These are phyloP conservation scores for Sporormia fimetaria DNA, from an alignment of 495 filamentous ascomycete genomes.

Conservation along the genomic window DNA sequence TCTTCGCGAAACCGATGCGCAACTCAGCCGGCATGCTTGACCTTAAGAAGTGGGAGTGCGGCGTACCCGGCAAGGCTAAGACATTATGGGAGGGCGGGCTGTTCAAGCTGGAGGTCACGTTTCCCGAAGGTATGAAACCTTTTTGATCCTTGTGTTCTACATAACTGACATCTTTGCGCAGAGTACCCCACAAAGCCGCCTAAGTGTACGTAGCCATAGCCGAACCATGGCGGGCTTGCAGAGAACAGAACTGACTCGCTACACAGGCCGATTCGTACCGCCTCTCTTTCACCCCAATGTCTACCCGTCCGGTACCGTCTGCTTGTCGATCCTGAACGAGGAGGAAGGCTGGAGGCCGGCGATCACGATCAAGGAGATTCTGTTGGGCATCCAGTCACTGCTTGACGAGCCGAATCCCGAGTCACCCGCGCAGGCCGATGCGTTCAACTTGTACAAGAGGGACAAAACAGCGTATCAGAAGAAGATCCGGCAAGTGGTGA, in stretches of 20 bases:
- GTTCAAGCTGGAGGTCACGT: slow-evolving; percentile 85
- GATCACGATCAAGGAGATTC: slow-evolving; percentile 95
- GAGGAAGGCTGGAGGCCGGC: slow-evolving; percentile 98
- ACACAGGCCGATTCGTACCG: slow-evolving; percentile 84
- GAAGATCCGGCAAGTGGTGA: slow-evolving; percentile 74
- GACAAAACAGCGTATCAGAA: slow-evolving; percentile 78
- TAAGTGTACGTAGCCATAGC: no score
- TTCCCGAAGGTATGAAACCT: slow-evolving; percentile 73
- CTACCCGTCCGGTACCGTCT: slow-evolving; percentile 96
- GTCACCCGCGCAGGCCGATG: slow-evolving; percentile 91
- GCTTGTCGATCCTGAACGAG: slow-evolving; percentile 94
- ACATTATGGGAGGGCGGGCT: slow-evolving; percentile 94
- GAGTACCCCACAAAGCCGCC: slow-evolving; percentile 98
- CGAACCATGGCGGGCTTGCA: no score
- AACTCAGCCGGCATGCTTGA: slow-evolving; percentile 73
- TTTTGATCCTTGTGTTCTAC: not conserved
- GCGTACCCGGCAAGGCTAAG: slow-evolving; percentile 87
- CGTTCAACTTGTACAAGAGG: slow-evolving; percentile 93
- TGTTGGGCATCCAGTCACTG: slow-evolving; percentile 89
- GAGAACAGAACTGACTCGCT: no score
- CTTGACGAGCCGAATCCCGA: slow-evolving; percentile 96
- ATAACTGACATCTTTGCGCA: slow-evolving; percentile 32
- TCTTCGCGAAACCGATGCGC: slow-evolving; percentile 81
- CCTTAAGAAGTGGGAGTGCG: slow-evolving; percentile 92
- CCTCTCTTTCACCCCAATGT: slow-evolving; percentile 98